phyloP scores from a whole-genome alignment of 257 asterid species.

The Avicennia marina region DNA sequence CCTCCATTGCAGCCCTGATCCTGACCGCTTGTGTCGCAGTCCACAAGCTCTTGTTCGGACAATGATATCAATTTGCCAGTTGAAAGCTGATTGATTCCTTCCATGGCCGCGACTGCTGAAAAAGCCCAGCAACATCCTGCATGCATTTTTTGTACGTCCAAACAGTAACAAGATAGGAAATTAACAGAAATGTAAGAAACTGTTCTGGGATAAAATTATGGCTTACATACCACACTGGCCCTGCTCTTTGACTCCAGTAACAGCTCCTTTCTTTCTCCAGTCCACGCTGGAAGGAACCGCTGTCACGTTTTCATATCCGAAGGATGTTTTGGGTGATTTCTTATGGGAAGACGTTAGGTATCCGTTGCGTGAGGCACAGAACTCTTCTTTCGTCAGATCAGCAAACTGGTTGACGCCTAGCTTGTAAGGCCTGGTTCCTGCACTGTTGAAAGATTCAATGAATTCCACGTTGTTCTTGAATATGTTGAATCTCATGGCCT shows the following conservation, averaged over 20 bases:
- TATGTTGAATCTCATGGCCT: constrained; percentile 21
- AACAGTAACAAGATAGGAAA: too few species aligned
- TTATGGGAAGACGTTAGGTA: too few species aligned
- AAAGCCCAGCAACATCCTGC: constrained; percentile 29
- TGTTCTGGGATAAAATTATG: neutral
- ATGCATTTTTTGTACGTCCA: too few species aligned
- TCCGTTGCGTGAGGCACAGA: constrained; percentile 25
- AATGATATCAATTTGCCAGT: constrained; percentile 24
- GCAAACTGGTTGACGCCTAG: constrained; percentile 29
- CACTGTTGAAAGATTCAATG: constrained; percentile 27
- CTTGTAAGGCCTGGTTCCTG: constrained; percentile 22
- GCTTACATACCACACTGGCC: constrained; percentile 30
- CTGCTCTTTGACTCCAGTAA: constrained; percentile 38
- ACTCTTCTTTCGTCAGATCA: constrained; percentile 36
- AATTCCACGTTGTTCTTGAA: constrained; percentile 33
- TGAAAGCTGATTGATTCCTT: constrained; percentile 26
- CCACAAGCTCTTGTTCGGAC: constrained; percentile 27
- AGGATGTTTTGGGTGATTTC: too few species aligned
- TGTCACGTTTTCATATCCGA: constrained; percentile 28
- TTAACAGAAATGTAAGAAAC: too few species aligned
- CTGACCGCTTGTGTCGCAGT: constrained; percentile 17
- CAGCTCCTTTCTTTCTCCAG: constrained; percentile 39
- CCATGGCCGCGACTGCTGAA: constrained; percentile 25
- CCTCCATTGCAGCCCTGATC: constrained; percentile 28
- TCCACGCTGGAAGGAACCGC: constrained; percentile 22